Conservation (phyloP, 2,329 filamentous ascomycete genomes). For the Neonectria sp. region DNA sequence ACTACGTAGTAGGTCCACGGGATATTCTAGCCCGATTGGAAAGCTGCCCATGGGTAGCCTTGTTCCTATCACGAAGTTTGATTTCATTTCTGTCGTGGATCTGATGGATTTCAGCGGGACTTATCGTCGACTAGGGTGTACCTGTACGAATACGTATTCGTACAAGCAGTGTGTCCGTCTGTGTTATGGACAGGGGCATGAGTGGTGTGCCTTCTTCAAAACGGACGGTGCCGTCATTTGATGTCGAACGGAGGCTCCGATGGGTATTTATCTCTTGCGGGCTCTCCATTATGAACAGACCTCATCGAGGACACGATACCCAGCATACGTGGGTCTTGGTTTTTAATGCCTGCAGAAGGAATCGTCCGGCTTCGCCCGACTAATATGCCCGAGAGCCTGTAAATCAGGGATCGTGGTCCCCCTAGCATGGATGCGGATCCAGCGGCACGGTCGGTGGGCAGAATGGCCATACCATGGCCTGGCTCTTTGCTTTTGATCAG, state of each 20-base stretch:
- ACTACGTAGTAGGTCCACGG: too few relatives aligned
- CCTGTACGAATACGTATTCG: neutral
- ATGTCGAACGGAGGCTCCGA: neutral
- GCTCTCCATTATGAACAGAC: neutral
- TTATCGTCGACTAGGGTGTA: neutral
- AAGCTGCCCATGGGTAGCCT: neutral
- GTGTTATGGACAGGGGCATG: neutral
- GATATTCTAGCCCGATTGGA: neutral
- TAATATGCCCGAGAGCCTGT: neutral
- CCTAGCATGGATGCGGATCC: conserved; percentile 22
- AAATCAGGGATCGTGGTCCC: neutral
- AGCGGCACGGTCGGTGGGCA: conserved; percentile 3
- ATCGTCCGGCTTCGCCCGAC: conserved; percentile 7
- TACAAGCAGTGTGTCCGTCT: neutral
- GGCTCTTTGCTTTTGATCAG: conserved; percentile 25
- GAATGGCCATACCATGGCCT: conserved; percentile 13
- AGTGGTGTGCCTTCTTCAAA: neutral
- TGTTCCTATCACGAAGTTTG: neutral
- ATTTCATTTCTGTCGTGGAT: neutral
- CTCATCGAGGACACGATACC: too few relatives aligned
- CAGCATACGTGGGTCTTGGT: too few relatives aligned
- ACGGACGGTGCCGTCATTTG: neutral
- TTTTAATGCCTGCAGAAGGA: neutral
- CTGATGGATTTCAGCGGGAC: neutral
- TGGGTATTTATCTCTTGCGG: neutral